phyloP scores from a whole-genome alignment of 345 rosid species.

The Rhodamnia argentea region DNA sequence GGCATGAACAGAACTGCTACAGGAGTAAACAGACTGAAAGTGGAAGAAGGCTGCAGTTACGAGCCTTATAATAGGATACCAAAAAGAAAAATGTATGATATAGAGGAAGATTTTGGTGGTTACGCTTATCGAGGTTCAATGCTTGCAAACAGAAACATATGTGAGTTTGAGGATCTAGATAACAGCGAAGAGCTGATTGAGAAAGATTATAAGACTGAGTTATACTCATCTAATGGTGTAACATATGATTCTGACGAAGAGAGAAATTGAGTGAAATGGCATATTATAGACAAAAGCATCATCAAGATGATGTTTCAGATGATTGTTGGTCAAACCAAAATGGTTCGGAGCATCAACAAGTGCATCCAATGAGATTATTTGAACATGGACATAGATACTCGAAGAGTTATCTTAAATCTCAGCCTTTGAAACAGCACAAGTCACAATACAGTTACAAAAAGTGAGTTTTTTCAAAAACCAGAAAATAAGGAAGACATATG shows the following conservation, averaged over 20 bases:
- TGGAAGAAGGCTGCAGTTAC: not conserved
- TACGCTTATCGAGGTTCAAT: conserved; percentile 12
- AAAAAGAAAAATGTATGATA: not conserved
- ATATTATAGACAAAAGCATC: conserved; percentile 13
- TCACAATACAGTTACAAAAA: conserved; percentile 13
- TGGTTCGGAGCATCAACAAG: conserved; percentile 17
- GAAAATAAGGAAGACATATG: conserved; percentile 31
- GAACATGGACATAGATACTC: conserved; percentile 19
- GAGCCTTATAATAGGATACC: not conserved
- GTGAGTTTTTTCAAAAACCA: conserved; percentile 16
- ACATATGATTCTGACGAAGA: conserved; percentile 16
- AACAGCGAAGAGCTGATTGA: conserved; percentile 25
- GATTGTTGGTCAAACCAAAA: conserved; percentile 19
- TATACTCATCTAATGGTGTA: conserved; percentile 4
- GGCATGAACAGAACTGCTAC: conserved; percentile 12
- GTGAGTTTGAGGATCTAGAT: conserved; percentile 22
- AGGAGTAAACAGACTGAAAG: conserved; percentile 16
- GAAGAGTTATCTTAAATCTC: conserved; percentile 16
- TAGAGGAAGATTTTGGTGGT: conserved; percentile 19
- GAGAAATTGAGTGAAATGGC: conserved; percentile 22
- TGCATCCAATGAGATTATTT: conserved; percentile 16
- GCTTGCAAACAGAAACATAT: conserved; percentile 18
- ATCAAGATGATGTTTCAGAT: conserved; percentile 18
- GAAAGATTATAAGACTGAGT: conserved; percentile 14
- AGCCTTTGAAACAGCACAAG: conserved; percentile 18